Evolutionary conservation across 768 basidiomycete genomes (phyloP).

Genomic region (Tephrocybe rancida): DNA sequence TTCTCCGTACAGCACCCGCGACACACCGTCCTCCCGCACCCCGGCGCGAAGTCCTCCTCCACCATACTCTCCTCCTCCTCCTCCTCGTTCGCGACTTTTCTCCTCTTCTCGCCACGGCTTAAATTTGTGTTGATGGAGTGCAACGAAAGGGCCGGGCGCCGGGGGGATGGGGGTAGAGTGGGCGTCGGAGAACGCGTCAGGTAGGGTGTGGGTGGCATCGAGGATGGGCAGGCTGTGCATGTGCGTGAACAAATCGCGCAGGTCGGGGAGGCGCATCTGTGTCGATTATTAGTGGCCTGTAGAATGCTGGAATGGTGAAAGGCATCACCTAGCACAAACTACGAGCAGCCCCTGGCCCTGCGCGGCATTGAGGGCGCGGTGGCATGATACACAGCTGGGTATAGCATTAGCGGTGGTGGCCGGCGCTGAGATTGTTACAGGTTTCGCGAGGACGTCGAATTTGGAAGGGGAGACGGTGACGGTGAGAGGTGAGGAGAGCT

Average conservation of each 20-base stretch:
- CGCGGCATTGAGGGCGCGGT: conserved; percentile 24
- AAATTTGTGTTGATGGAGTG: conserved; percentile 30
- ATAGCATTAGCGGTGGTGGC: neutral
- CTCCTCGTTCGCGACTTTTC: conserved; percentile 18
- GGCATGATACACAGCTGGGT: conserved; percentile 28
- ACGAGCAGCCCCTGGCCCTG: conserved; percentile 18
- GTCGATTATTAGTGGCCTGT: neutral
- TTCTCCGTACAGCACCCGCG: conserved; percentile 47
- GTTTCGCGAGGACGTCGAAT: neutral
- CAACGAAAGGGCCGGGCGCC: conserved; percentile 28
- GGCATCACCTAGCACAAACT: conserved; percentile 28
- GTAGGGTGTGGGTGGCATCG: conserved; percentile 39
- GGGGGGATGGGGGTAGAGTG: conserved; percentile 29
- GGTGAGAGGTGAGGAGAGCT: conserved; percentile 12
- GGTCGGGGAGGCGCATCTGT: conserved; percentile 40
- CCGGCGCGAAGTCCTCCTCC: conserved; percentile 26
- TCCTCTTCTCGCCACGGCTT: conserved; percentile 17
- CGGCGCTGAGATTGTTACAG: neutral
- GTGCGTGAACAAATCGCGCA: conserved; percentile 49
- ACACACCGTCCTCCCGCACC: conserved; percentile 45
- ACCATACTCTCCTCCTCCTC: neutral
- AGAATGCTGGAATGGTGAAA: neutral
- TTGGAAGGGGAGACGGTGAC: neutral
- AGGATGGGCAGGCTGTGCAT: conserved; percentile 37
- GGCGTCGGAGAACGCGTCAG: conserved; percentile 41